These are phyloP conservation scores for Pleurotus sapidus DNA, from an alignment of 768 basidiomycete genomes.

Conservation along the genomic window DNA sequence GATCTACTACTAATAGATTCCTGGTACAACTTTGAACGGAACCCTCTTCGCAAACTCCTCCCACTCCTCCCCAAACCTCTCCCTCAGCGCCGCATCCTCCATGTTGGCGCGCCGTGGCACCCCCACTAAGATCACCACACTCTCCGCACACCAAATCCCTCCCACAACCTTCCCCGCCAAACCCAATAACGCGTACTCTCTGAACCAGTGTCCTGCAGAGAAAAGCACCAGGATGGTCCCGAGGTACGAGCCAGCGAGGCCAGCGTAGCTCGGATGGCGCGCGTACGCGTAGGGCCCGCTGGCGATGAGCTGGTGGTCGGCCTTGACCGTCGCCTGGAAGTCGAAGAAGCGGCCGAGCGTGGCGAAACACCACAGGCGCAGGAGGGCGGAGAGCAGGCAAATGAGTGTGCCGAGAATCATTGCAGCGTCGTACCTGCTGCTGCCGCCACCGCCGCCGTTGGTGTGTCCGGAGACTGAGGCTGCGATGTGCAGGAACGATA, in stretches of 20 bases:
- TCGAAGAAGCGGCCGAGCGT: too few species aligned
- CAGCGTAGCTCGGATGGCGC: not conserved
- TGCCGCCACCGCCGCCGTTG: too few species aligned
- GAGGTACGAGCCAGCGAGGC: not conserved
- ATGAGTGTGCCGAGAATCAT: not conserved
- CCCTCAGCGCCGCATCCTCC: constrained; percentile 32
- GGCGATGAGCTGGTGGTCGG: too few species aligned
- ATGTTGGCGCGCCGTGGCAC: constrained; percentile 6
- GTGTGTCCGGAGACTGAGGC: too few species aligned
- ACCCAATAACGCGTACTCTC: constrained; percentile 6
- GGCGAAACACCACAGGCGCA: not conserved
- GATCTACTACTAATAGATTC: constrained; percentile 21
- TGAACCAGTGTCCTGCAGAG: constrained; percentile 8
- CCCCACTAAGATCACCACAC: not conserved
- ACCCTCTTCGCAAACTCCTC: constrained; percentile 33
- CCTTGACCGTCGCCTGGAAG: too few species aligned
- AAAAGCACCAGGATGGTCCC: constrained; percentile 1
- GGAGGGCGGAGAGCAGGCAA: not conserved
- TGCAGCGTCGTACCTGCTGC: too few species aligned
- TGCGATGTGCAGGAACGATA: too few species aligned
- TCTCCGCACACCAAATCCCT: not conserved
- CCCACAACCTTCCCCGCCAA: not conserved
- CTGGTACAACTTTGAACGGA: constrained; percentile 36
- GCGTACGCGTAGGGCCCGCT: too few species aligned
- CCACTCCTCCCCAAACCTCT: constrained; percentile 32